Conservation (phyloP, 176 grass and related monocot species). For the Urochloa ruziziensis region DNA sequence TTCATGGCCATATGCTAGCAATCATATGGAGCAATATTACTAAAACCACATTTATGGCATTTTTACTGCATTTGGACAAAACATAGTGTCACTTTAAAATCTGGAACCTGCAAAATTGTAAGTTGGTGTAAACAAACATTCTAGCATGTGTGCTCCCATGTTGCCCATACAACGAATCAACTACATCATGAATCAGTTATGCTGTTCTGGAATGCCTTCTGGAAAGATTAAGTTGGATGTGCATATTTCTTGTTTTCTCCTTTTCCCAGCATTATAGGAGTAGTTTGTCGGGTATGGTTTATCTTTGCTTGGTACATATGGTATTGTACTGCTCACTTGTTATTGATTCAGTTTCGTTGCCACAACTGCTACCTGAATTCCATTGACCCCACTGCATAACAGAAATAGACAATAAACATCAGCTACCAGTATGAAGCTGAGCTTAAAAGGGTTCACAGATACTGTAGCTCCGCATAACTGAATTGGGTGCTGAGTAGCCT, state of each 20-base stretch:
- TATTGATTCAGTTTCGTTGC: slow-evolving; percentile 78
- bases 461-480: slow-evolving; percentile 33
- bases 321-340: slow-evolving; percentile 54
- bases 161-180: not conserved
- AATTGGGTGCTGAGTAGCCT: slow-evolving; percentile 83
- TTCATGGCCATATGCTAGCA: not conserved
- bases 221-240: slow-evolving; percentile 2
- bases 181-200: too few relatives aligned
- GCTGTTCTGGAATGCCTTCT: not conserved
- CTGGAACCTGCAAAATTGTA: not conserved
- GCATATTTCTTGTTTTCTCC: not conserved
- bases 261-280: not conserved
- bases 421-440: not conserved
- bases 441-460: slow-evolving; percentile 1
- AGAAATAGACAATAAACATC: not conserved
- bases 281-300: slow-evolving; percentile 48
- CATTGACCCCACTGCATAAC: slow-evolving; percentile 72
- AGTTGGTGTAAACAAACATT: slow-evolving; percentile 1
- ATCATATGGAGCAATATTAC: not conserved
- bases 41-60: not conserved
- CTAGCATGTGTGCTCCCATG: not conserved
- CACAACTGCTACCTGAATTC: slow-evolving; percentile 77
- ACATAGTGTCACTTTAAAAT: not conserved
- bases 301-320: too few relatives aligned
- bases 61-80: not conserved